phyloP scores from a whole-genome alignment of 108 stramenopile species.

The Cyclotella choctawhatcheeana region DNA sequence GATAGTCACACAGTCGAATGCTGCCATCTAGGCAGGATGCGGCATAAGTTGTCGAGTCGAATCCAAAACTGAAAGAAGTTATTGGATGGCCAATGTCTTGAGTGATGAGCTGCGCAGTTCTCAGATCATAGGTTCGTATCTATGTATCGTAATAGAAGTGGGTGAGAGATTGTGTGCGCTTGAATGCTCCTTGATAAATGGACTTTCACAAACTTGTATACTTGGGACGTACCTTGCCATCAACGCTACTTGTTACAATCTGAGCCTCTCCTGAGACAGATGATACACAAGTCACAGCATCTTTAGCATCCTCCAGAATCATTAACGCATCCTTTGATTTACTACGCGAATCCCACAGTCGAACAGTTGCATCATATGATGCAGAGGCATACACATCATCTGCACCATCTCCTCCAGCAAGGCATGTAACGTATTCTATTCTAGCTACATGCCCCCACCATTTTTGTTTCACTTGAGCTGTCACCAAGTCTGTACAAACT shows the following conservation, averaged over 20 bases:
- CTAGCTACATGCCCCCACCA: slow-evolving; percentile 72
- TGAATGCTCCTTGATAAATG: no score
- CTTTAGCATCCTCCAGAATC: slow-evolving; percentile 77
- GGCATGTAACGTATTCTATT: slow-evolving; percentile 73
- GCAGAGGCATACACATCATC: slow-evolving; percentile 68
- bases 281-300: slow-evolving; percentile 75
- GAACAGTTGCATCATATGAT: slow-evolving; percentile 80
- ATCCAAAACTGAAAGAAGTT: slow-evolving; percentile 61
- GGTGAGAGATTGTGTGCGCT: no score
- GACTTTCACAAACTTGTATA: background rate
- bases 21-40: slow-evolving; percentile 80
- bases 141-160: no score
- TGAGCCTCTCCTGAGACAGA: slow-evolving; percentile 32
- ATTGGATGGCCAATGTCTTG: slow-evolving; percentile 68
- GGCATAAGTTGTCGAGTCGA: slow-evolving; percentile 64
- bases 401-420: slow-evolving; percentile 13
- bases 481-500: slow-evolving; percentile 74
- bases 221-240: slow-evolving; percentile 54
- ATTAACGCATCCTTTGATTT: slow-evolving; percentile 66
- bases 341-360: slow-evolving; percentile 78
- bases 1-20: slow-evolving; percentile 67
- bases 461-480: slow-evolving; percentile 61
- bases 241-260: slow-evolving; percentile 72
- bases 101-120: slow-evolving; percentile 55
- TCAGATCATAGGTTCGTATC: slow-evolving; percentile 75